Conservation (phyloP, 257 asterid genomes). For the Petunia secreta region DNA sequence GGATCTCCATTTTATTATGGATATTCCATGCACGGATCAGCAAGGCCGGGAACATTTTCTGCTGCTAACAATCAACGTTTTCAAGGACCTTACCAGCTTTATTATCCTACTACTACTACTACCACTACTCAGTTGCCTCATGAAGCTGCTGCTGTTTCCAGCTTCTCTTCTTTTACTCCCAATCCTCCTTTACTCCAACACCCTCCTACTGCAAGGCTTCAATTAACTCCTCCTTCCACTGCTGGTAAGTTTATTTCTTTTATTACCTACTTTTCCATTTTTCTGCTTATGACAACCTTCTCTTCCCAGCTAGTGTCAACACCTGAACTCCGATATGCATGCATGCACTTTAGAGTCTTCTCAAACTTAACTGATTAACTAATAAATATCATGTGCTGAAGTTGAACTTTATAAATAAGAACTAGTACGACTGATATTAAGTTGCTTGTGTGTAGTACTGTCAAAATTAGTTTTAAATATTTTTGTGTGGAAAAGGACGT, state of each 20-base stretch:
- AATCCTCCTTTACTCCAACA: conserved; percentile 52
- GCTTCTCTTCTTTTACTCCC: conserved; percentile 52
- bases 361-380: too few species aligned
- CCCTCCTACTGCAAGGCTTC: conserved; percentile 45
- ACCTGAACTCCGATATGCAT: too few species aligned
- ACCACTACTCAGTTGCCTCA: conserved; percentile 46
- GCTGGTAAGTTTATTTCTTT: conserved; percentile 46
- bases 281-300: too few species aligned
- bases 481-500: too few species aligned
- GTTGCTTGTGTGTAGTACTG: too few species aligned
- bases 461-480: too few species aligned
- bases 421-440: too few species aligned
- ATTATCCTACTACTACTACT: conserved; percentile 54
- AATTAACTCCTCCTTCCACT: conserved; percentile 55
- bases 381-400: too few species aligned
- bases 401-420: too few species aligned
- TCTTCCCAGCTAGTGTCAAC: too few species aligned
- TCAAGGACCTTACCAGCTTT: conserved; percentile 71
- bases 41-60: conserved; percentile 54
- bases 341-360: too few species aligned
- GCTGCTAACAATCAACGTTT: conserved; percentile 54
- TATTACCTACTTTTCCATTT: too few species aligned
- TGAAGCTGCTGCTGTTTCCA: conserved; percentile 37
- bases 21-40: conserved; percentile 60
- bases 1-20: conserved; percentile 76